phyloP scores from a whole-genome alignment of 148 eudicot species.

The Drosera capensis region DNA sequence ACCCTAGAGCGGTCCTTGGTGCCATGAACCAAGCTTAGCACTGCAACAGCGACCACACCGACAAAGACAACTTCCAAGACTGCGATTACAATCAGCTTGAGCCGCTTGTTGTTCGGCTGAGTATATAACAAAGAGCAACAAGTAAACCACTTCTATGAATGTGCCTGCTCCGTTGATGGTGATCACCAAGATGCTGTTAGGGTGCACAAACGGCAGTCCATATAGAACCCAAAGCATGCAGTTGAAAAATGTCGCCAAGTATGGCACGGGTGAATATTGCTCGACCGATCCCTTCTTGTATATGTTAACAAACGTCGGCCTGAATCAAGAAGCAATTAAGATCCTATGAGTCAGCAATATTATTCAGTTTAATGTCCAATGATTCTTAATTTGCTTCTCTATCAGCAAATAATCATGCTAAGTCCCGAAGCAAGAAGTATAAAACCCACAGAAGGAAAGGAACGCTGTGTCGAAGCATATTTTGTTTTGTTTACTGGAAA shows the following conservation, averaged over 20 bases:
- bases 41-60: conserved; percentile 30
- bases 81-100: conserved; percentile 20
- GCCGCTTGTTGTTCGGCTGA: conserved; percentile 30
- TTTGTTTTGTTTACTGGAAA: no score
- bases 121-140: conserved; percentile 41
- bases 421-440: no score
- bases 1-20: conserved; percentile 39
- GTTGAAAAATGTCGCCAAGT: conserved; percentile 58
- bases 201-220: conserved; percentile 73
- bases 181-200: conserved; percentile 45
- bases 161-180: conserved; percentile 65
- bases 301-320: conserved; percentile 63
- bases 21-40: conserved; percentile 30
- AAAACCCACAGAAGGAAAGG: no score
- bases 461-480: no score
- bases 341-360: background rate
- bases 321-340: conserved; percentile 3
- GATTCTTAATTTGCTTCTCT: no score
- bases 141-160: conserved; percentile 41
- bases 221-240: conserved; percentile 79
- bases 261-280: conserved; percentile 69
- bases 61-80: conserved; percentile 27
- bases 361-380: background rate
- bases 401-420: no score
- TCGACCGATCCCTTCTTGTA: conserved; percentile 72